Base-by-base conservation (phyloP, 140 eudicot genomes). In the Oenanthe javanica region DNA sequence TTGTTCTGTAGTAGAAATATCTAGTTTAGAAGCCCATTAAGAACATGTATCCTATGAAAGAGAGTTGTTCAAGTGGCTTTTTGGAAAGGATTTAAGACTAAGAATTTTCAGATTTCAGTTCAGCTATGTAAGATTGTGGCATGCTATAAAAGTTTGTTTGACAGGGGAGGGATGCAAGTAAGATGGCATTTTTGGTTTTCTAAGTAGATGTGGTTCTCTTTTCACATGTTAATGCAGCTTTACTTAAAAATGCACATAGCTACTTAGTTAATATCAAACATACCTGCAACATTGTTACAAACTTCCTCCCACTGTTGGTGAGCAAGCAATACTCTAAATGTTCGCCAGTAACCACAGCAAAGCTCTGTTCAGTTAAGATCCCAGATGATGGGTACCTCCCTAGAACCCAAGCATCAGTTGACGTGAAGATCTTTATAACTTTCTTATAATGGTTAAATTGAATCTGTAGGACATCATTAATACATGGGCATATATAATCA, bases 271-370 rank as follows among this genome's bases (percentile, higher is more conserved):
- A 64, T 66, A 74, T 79, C 75, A 51, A 57, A 76, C 84, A 80
- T 78, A 89, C 97, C 93, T 90, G 97, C 77, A 92, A 50, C 42
- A 92, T 50, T 67, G 96, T 88, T 54, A 87, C 82, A 74, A 92
- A 90, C 81, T 92, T 92, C 83, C 97, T 79, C 72, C 96, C 96
- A 51, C 97, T 92, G 79, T 88, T 83, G 79, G 97, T 90, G 79
- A 92, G 90, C 78, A 90, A 86, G 77, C 86, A 90, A 78, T 86
- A 92, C 76, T 88, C 93, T 55, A 80, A 81, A 19, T 83, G 76
- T 67, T 91, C 85, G 76, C 77, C 86, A 69, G 59, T 50, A 84
- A 64, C 77, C 70, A 80, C 74, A 6, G 64, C 78, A 72, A 79
- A 83, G 64, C 49, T 76, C 72, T 84, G 86, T 13, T 81, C 86